These are phyloP conservation scores for Ophiosphaerella narmari DNA, from an alignment of 2,329 filamentous ascomycete species.

Conservation along the genomic window DNA sequence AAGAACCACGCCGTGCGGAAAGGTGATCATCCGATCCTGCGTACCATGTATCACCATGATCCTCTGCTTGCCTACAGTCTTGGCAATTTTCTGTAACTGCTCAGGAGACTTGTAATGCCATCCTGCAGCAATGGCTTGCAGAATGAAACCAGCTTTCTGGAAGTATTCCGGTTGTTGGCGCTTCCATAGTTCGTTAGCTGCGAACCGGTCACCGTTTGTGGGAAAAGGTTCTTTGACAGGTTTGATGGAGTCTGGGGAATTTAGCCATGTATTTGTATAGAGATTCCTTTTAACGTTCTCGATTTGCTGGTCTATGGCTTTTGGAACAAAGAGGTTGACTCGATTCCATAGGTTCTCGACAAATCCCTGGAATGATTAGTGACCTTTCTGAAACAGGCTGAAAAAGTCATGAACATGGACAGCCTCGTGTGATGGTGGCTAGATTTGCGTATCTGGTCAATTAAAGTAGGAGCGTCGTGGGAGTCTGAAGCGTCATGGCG, in stretches of 20 bases:
- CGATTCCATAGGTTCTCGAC: slow-evolving; percentile 64
- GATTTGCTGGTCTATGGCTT: slow-evolving; percentile 69
- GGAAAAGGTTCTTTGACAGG: slow-evolving; percentile 60
- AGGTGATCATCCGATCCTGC: slow-evolving; percentile 76
- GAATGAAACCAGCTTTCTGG: slow-evolving; percentile 68
- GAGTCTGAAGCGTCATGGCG: too few relatives aligned
- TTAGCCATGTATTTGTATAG: slow-evolving; percentile 69
- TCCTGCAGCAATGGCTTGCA: slow-evolving; percentile 77
- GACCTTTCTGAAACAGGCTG: slow-evolving; percentile 58
- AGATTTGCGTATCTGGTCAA: too few relatives aligned
- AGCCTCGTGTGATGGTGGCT: neutral
- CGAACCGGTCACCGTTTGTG: slow-evolving; percentile 80
- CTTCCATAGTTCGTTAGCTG: slow-evolving; percentile 78
- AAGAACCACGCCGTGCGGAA: slow-evolving; percentile 71
- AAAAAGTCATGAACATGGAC: neutral
- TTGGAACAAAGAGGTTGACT: slow-evolving; percentile 67
- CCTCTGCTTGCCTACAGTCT: slow-evolving; percentile 70
- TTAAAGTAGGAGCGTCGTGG: too few relatives aligned
- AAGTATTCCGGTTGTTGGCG: slow-evolving; percentile 65
- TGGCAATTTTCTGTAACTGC: slow-evolving; percentile 69
- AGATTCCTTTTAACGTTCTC: slow-evolving; percentile 67
- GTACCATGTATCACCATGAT: slow-evolving; percentile 81
- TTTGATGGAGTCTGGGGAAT: slow-evolving; percentile 59
- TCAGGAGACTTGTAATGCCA: slow-evolving; percentile 76
- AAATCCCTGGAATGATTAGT: slow-evolving; percentile 57